Evolutionary conservation across 2,329 filamentous ascomycete genomes (phyloP).

Genomic region (Aspergillus sp.): DNA sequence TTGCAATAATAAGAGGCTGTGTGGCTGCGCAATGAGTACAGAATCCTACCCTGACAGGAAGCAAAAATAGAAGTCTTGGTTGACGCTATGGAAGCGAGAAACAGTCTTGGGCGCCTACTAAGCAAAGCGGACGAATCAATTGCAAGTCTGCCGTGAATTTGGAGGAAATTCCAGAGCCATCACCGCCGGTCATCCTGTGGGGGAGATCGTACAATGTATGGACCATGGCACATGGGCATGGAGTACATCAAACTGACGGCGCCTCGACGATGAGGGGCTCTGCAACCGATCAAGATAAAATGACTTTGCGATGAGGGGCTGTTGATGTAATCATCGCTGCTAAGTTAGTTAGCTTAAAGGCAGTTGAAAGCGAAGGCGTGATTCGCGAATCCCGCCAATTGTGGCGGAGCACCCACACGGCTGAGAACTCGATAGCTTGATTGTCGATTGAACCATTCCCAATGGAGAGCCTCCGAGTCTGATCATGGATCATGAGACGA

Average conservation of each 20-base stretch:
- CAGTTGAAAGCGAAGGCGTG: not conserved
- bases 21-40: not conserved
- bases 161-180: not conserved
- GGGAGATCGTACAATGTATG: not conserved
- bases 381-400: slow-evolving; percentile 3
- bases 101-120: not conserved
- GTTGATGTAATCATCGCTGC: slow-evolving; percentile 2
- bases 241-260: slow-evolving; percentile 9
- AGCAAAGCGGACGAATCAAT: not conserved
- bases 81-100: not conserved
- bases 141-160: not conserved
- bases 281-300: slow-evolving; percentile 4
- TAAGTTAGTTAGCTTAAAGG: not conserved
- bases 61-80: not conserved
- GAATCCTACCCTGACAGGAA: not conserved
- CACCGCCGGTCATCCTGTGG: not conserved
- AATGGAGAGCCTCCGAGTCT: not conserved
- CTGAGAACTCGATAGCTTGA: slow-evolving; percentile 5
- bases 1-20: not conserved
- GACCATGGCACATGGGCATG: too few species aligned
- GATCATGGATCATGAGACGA: not conserved
- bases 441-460: slow-evolving; percentile 2
- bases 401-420: slow-evolving; percentile 5
- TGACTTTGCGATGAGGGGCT: slow-evolving; percentile 3
- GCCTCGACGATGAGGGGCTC: slow-evolving; percentile 20